phyloP scores from a whole-genome alignment of 148 eudicot genomes.

The Diospyros lotus region DNA sequence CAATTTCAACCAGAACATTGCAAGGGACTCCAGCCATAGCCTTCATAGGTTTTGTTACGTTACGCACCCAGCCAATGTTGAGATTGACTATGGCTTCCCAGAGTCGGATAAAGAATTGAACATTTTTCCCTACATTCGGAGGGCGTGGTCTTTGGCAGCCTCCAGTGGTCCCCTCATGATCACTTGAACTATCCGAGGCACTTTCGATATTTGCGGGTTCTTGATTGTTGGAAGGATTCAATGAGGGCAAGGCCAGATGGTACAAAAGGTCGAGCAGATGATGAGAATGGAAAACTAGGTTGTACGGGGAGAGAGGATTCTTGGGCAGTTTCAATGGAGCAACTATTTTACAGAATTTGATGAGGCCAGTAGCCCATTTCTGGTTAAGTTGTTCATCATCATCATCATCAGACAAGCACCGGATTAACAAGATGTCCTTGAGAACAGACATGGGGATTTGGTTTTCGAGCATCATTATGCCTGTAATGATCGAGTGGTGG shows the following conservation, averaged over 20 bases:
- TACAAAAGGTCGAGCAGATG: slow-evolving; percentile 18
- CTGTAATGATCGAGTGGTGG: neutral
- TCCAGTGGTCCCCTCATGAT: neutral
- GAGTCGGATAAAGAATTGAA: neutral
- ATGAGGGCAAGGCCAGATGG: slow-evolving; percentile 10
- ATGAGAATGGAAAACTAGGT: neutral
- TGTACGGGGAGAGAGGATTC: neutral
- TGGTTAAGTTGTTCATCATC: neutral
- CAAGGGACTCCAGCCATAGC: neutral
- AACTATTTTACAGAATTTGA: neutral
- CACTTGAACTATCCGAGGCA: neutral
- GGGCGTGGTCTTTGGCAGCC: neutral
- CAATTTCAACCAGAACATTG: neutral
- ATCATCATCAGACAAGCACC: neutral
- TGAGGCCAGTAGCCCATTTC: neutral
- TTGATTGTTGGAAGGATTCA: neutral
- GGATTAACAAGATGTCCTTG: neutral
- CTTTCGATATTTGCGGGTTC: neutral
- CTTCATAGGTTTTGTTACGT: slow-evolving; percentile 2
- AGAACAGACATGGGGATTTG: slow-evolving; percentile 11
- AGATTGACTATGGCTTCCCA: slow-evolving; percentile 3
- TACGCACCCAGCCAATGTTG: neutral
- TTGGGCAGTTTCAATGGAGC: slow-evolving; percentile 1
- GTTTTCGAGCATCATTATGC: slow-evolving; percentile 15
- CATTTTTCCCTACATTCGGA: neutral